Evolutionary conservation across 257 asterid genomes (phyloP).

Genomic region (Gentiana macrophylla): DNA sequence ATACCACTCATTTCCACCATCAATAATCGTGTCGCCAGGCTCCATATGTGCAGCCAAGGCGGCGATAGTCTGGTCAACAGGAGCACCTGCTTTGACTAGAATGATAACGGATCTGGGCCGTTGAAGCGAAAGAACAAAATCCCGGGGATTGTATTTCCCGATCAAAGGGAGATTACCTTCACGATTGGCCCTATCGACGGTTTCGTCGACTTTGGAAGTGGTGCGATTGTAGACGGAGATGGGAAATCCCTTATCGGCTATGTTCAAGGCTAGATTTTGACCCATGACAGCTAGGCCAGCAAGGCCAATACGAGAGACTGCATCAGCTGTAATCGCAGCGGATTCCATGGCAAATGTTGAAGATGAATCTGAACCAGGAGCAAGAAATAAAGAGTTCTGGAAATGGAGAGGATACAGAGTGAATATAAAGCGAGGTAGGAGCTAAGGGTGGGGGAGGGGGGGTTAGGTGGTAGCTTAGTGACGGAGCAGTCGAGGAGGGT

Average conservation of each 20-base stretch:
- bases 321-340: constrained; percentile 20
- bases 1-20: constrained; percentile 96
- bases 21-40: constrained; percentile 84
- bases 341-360: constrained; percentile 21
- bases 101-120: constrained; percentile 75
- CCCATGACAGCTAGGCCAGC: constrained; percentile 92
- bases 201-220: constrained; percentile 67
- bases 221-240: constrained; percentile 79
- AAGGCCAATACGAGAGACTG: constrained; percentile 59
- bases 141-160: constrained; percentile 62
- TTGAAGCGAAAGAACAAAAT: constrained; percentile 59
- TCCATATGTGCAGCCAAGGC: constrained; percentile 68
- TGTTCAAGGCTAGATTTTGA: constrained; percentile 77
- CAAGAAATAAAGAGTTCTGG: background rate
- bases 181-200: constrained; percentile 65
- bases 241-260: constrained; percentile 86
- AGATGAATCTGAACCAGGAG: background rate
- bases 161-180: constrained; percentile 66
- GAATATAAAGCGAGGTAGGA: no score
- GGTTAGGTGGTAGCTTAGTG: no score
- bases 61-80: constrained; percentile 87
- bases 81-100: constrained; percentile 85
- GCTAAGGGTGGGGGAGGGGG: no score
- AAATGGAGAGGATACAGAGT: no score
- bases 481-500: no score